Evolutionary conservation across 257 asterid genomes (phyloP).

Genomic region (Solanum pennellii): DNA sequence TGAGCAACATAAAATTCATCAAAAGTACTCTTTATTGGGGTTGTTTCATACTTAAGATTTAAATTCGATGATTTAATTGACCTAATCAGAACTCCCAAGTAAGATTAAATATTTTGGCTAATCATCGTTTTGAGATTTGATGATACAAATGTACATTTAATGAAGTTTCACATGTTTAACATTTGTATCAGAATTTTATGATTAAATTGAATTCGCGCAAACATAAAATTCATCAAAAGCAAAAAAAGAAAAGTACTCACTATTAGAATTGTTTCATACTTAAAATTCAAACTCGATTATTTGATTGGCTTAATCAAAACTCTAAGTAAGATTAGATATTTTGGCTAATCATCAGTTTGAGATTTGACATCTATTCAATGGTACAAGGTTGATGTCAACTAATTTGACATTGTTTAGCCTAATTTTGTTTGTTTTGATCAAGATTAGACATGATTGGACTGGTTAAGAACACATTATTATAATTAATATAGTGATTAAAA

Average conservation of each 20-base stretch:
- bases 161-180: background rate
- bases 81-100: background rate
- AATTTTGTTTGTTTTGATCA: background rate
- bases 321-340: background rate
- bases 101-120: background rate
- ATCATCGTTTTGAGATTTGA: background rate
- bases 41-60: background rate
- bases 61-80: background rate
- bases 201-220: no score
- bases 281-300: background rate
- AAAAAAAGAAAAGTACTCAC: background rate
- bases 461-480: background rate
- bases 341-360: background rate
- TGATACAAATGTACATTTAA: background rate
- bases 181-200: no score
- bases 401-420: background rate
- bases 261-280: background rate
- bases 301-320: background rate
- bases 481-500: background rate
- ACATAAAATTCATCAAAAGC: no score
- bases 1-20: background rate
- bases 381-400: background rate
- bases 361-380: background rate
- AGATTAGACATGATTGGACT: background rate
- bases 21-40: background rate